phyloP scores from a whole-genome alignment of 495 filamentous ascomycete species.

The Penicillium angulare region DNA sequence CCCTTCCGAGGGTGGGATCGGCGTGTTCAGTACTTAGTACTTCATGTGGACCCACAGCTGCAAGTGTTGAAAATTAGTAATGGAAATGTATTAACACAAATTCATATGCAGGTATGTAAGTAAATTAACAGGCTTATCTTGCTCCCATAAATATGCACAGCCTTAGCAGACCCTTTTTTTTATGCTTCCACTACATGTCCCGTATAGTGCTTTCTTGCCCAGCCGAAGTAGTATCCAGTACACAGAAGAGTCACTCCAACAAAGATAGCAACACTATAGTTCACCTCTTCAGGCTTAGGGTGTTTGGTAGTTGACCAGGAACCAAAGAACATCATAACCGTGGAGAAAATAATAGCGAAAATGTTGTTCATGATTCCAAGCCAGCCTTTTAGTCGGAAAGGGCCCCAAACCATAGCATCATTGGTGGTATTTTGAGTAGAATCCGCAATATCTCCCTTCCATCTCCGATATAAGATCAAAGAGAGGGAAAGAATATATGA shows the following conservation, averaged over 20 bases:
- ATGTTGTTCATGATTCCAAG: not conserved
- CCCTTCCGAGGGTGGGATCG: too few relatives aligned
- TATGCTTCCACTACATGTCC: not conserved
- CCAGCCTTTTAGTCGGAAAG: conserved; percentile 1
- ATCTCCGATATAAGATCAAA: not conserved
- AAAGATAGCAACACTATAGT: not conserved
- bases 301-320: not conserved
- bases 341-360: not conserved
- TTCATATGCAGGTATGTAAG: too few relatives aligned
- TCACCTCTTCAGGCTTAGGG: not conserved
- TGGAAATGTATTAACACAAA: too few relatives aligned
- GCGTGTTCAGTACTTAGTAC: too few relatives aligned
- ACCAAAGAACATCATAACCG: conserved; percentile 1
- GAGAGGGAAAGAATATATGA: conserved; percentile 1
- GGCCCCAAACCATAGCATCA: not conserved
- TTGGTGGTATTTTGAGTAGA: not conserved
- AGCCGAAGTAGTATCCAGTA: not conserved
- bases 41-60: too few relatives aligned
- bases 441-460: not conserved
- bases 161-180: too few relatives aligned
- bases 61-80: too few relatives aligned
- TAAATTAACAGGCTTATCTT: too few relatives aligned
- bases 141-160: too few relatives aligned
- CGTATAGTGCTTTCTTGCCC: not conserved
- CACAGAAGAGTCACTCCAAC: not conserved